These are phyloP conservation scores for Scedosporium minutisporum DNA, from an alignment of 2,329 filamentous ascomycete species.

Conservation along the genomic window DNA sequence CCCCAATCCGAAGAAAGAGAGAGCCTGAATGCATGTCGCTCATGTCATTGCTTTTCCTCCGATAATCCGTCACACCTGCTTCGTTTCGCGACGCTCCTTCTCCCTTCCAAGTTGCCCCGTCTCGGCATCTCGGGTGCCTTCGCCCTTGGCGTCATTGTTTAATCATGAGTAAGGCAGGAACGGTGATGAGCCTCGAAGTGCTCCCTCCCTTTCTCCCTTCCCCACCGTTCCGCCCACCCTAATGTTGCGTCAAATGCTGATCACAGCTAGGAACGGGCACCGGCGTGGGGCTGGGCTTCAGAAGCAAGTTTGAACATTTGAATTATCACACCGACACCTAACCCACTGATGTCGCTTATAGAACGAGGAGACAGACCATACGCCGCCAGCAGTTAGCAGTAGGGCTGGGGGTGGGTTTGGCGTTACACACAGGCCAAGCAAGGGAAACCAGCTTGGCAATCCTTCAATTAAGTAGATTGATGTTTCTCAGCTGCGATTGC, in stretches of 20 bases:
- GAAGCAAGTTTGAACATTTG: too few species aligned
- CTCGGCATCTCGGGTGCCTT: background rate
- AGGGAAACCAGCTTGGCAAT: too few species aligned
- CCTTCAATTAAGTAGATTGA: too few species aligned
- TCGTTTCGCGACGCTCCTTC: background rate
- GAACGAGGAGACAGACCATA: too few species aligned
- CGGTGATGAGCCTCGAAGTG: background rate
- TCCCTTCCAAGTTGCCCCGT: background rate
- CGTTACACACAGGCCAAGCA: too few species aligned
- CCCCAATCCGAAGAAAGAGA: background rate
- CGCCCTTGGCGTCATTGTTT: background rate
- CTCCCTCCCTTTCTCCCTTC: background rate
- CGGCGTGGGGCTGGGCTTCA: too few species aligned
- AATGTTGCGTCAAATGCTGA: background rate
- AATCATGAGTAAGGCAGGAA: background rate
- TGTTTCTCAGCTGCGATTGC: too few species aligned
- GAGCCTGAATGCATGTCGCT: background rate
- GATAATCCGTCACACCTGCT: background rate
- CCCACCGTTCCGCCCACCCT: background rate
- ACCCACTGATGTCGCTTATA: too few species aligned
- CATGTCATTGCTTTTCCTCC: background rate
- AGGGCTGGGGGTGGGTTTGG: too few species aligned
- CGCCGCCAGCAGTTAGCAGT: too few species aligned
- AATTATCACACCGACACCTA: too few species aligned
- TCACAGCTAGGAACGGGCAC: too few species aligned